Evolutionary conservation across 2,329 filamentous ascomycete species (phyloP).

Genomic region (Cladophialophora psammophila): DNA sequence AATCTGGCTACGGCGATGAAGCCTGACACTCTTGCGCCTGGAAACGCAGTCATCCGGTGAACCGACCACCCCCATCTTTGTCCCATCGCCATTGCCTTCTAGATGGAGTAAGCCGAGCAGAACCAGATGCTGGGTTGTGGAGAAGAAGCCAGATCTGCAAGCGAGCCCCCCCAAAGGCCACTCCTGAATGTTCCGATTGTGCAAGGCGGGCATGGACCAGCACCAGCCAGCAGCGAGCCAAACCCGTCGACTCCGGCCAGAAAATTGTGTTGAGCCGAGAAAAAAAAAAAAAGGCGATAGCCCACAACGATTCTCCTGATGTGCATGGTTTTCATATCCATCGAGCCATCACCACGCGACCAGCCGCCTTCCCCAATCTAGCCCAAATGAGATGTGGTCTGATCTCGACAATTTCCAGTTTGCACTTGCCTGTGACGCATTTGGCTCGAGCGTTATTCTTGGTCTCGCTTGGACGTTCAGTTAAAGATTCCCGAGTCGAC

Average conservation of each 20-base stretch:
- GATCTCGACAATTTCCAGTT: conserved; percentile 10
- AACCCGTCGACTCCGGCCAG: neutral
- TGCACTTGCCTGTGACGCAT: conserved; percentile 3
- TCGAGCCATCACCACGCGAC: conserved; percentile 20
- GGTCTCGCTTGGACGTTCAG: conserved; percentile 1
- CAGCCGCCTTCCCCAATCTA: conserved; percentile 14
- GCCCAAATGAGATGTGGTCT: conserved; percentile 23
- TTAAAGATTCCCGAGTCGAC: neutral
- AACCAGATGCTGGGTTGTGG: conserved; percentile 4
- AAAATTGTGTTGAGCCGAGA: conserved; percentile 27
- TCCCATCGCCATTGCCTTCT: conserved; percentile 4
- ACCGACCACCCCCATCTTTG: neutral
- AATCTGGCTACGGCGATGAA: neutral
- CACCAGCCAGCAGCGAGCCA: neutral
- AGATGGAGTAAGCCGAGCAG: conserved; percentile 13
- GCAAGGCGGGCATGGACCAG: neutral
- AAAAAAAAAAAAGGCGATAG: neutral
- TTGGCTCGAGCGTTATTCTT: neutral
- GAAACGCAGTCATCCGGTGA: conserved; percentile 4
- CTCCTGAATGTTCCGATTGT: conserved; percentile 32
- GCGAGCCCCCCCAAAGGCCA: conserved; percentile 4
- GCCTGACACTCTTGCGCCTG: conserved; percentile 3
- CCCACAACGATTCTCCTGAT: conserved; percentile 8
- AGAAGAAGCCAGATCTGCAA: conserved; percentile 16
- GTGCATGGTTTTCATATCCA: conserved; percentile 4